These are phyloP conservation scores for Thielaviopsis ethacetica DNA, from an alignment of 2,329 filamentous ascomycete genomes.

Conservation along the genomic window DNA sequence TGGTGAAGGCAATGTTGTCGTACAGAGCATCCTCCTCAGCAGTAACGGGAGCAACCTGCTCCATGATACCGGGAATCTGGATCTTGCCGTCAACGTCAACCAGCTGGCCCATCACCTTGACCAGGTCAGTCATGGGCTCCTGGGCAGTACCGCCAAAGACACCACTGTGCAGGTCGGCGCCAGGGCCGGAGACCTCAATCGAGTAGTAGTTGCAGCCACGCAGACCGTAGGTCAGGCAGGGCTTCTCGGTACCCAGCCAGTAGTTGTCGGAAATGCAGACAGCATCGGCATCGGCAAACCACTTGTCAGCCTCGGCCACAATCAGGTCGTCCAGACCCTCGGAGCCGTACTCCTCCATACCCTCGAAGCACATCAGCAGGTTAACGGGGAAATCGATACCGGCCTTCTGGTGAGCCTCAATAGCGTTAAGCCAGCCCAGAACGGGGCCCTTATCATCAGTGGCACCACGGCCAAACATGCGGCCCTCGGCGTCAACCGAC, in stretches of 20 bases:
- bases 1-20: conserved; percentile 78
- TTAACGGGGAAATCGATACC: conserved; percentile 93
- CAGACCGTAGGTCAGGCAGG: conserved; percentile 91
- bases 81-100: conserved; percentile 89
- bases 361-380: conserved; percentile 97
- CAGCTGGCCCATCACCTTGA: conserved; percentile 63
- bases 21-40: conserved; percentile 81
- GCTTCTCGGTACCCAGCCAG: conserved; percentile 98
- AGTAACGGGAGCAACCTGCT: conserved; percentile 80
- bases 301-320: conserved; percentile 75
- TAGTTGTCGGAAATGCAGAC: conserved; percentile 99
- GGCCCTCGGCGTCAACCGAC: conserved; percentile 71
- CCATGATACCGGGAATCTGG: conserved; percentile 79
- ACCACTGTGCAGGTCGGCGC: conserved; percentile 86
- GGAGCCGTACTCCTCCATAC: conserved; percentile 98
- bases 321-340: conserved; percentile 95
- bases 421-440: conserved; percentile 92
- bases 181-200: conserved; percentile 76
- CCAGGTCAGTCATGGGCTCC: conserved; percentile 95
- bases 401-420: conserved; percentile 92
- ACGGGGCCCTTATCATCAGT: conserved; percentile 98
- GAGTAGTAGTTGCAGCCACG: conserved; percentile 98
- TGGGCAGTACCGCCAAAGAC: conserved; percentile 94
- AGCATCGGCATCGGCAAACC: conserved; percentile 88
- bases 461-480: conserved; percentile 90